phyloP scores from a whole-genome alignment of 495 filamentous ascomycete species.

The Filosporella fistucella region DNA sequence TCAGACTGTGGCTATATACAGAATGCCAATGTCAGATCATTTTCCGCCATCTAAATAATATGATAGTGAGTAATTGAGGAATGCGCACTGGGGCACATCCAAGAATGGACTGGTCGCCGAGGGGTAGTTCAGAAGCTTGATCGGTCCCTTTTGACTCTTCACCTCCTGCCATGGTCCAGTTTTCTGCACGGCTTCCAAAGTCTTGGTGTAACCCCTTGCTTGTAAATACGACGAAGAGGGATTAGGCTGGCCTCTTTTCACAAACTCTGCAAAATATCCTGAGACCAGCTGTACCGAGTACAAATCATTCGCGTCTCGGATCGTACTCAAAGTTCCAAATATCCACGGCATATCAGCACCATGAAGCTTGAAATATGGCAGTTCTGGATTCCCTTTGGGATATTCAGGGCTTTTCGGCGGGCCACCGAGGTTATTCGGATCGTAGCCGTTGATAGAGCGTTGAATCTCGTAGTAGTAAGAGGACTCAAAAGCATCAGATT shows the following conservation, averaged over 20 bases:
- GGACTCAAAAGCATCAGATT: slow-evolving; percentile 27
- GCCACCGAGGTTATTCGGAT: slow-evolving; percentile 35
- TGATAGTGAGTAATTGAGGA: slow-evolving; percentile 29
- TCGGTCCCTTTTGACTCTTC: slow-evolving; percentile 28
- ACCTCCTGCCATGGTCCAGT: slow-evolving; percentile 24
- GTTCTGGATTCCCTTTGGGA: slow-evolving; percentile 30
- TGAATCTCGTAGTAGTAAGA: slow-evolving; percentile 41
- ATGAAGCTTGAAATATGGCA: slow-evolving; percentile 29
- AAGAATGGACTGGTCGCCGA: slow-evolving; percentile 23
- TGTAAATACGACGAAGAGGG: slow-evolving; percentile 24
- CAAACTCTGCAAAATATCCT: slow-evolving; percentile 30
- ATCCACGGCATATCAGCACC: slow-evolving; percentile 27
- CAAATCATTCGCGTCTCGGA: slow-evolving; percentile 24
- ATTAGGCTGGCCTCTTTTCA: slow-evolving; percentile 28
- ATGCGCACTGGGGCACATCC: slow-evolving; percentile 33
- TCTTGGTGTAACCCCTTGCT: slow-evolving; percentile 29
- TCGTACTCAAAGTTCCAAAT: slow-evolving; percentile 24
- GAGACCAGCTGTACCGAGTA: slow-evolving; percentile 24
- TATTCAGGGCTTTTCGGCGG: slow-evolving; percentile 24
- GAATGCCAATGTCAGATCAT: no score
- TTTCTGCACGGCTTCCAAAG: slow-evolving; percentile 20
- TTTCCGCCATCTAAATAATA: slow-evolving; percentile 21
- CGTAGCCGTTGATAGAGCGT: slow-evolving; percentile 33
- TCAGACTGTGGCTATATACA: no score
- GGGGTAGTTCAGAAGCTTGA: slow-evolving; percentile 32